Percentiles rank a stretch among this genome's conserved stretches.
These are phyloP conservation scores for Pseudogymnoascus sp. DNA, from an alignment of 2,329 filamentous ascomycete genomes.

Conservation along the genomic window DNA sequence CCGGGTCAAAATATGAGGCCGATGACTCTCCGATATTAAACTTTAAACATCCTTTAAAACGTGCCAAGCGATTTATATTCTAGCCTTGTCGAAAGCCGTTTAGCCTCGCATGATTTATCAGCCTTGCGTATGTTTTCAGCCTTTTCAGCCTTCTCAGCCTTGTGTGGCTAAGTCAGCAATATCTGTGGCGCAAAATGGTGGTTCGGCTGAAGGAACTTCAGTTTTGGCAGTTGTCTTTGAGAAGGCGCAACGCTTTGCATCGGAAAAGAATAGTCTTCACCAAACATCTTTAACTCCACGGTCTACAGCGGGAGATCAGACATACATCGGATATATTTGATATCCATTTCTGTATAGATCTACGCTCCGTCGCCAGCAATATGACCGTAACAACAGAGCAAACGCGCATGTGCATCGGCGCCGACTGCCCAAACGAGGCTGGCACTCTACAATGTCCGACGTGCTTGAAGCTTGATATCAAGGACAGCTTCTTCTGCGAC, in stretches of 20 bases:
- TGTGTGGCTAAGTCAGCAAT: background rate
- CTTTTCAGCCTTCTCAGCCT: background rate
- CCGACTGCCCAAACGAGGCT: conserved; percentile 80
- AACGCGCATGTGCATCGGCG: conserved; percentile 68
- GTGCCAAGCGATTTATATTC: background rate
- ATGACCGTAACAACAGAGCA: background rate
- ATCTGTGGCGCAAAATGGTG: background rate
- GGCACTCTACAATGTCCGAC: conserved; percentile 86
- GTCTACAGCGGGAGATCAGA: background rate
- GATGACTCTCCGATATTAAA: background rate
- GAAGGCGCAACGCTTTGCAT: background rate
- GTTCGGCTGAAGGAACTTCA: background rate
- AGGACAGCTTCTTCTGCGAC: conserved; percentile 93
- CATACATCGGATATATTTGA: background rate
- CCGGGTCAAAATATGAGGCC: background rate
- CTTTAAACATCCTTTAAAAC: background rate
- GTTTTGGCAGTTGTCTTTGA: background rate
- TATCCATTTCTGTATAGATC: background rate
- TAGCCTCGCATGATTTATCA: background rate
- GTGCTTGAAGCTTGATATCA: conserved; percentile 78
- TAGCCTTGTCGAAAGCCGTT: background rate
- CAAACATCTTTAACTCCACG: background rate
- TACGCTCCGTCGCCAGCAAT: background rate
- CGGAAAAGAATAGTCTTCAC: background rate
- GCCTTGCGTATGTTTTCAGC: background rate